Base-by-base conservation (phyloP, 768 basidiomycete genomes). In the Podaxis sp. region DNA sequence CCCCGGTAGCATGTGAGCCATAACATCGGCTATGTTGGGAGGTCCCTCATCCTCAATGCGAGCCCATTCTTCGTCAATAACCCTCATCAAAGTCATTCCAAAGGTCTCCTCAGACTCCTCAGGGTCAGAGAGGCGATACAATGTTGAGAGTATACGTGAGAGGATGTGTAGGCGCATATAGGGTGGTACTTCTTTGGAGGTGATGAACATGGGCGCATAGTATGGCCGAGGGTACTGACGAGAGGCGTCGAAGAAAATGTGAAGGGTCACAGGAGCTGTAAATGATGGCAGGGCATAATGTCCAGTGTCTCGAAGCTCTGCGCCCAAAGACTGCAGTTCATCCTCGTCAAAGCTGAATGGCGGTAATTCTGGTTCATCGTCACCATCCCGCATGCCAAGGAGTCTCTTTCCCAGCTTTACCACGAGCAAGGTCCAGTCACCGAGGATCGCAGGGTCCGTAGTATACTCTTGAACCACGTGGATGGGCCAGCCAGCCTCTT, bases 141-240 rank as follows among this genome's bases (percentile, higher is more conserved):
- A 81, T 9, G 80, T 82, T 4, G 71, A 57, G n/a, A 94, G 77
- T 19, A 94, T 76, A 25, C 77, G 76, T 3, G 87, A 82, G 37
- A 93, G 80, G n/a, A 97, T 81, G 69, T 96, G 88, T 3, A 96
- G 82, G 22, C 93, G 87, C 59, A 96, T 77, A 72, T 96, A 96
- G 1, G 93, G 83, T 0, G 95, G 84, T 3, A 89, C 78, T 1
- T 84, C 81, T 0, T 76, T 69, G 0, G 92, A 93, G 1, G 88
- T 82, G 57, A 96, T 71, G 71, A 89, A 96, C 75, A 95, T 84
- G 0, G 92, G 85, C 0, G 88, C 83, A 60, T 85, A 83, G 22
- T 73, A 75, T 70, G 77, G 69, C 65, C 80, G 63, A 67, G 81
- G 68, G 73, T 83, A 72, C 0, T 72, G 72, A 24, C 82, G 80